Conservation (phyloP, 2,329 filamentous ascomycete genomes). For the Sporothrix pseudoabietina region DNA sequence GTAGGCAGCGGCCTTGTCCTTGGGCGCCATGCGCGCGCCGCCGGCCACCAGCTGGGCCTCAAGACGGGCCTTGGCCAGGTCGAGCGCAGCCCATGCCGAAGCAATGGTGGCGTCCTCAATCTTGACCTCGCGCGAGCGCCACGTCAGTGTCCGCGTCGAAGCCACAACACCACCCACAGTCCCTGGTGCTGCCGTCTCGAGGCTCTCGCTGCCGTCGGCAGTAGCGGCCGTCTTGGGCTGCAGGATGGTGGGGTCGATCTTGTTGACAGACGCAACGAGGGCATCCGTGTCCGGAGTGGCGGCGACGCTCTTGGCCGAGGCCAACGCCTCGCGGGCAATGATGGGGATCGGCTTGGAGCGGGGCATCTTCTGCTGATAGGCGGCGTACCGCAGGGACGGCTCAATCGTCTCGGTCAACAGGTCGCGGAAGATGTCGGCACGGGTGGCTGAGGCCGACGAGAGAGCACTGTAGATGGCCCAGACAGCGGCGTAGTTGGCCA, state of each 20-base stretch:
- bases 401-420: slow-evolving; percentile 84
- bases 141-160: slow-evolving; percentile 74
- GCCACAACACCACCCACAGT: slow-evolving; percentile 47
- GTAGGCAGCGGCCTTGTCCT: slow-evolving; percentile 80
- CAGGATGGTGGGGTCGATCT: slow-evolving; percentile 68
- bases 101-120: slow-evolving; percentile 94
- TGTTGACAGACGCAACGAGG: slow-evolving; percentile 68
- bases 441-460: slow-evolving; percentile 57
- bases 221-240: slow-evolving; percentile 53
- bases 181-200: slow-evolving; percentile 41
- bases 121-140: slow-evolving; percentile 81
- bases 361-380: slow-evolving; percentile 86
- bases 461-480: slow-evolving; percentile 82
- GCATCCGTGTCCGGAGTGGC: slow-evolving; percentile 68
- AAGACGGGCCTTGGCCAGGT: slow-evolving; percentile 54
- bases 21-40: slow-evolving; percentile 53
- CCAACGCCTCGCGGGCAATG: slow-evolving; percentile 79
- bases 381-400: slow-evolving; percentile 89
- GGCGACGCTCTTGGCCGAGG: slow-evolving; percentile 60
- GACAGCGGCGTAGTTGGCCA: slow-evolving; percentile 73
- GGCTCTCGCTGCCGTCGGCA: slow-evolving; percentile 39
- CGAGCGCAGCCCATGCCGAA: slow-evolving; percentile 73
- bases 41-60: slow-evolving; percentile 52
- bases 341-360: slow-evolving; percentile 79
- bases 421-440: slow-evolving; percentile 81